Evolutionary conservation across 1,284 basidiomycete species (phyloP).

Genomic region (Hortiboletus rubellus): DNA sequence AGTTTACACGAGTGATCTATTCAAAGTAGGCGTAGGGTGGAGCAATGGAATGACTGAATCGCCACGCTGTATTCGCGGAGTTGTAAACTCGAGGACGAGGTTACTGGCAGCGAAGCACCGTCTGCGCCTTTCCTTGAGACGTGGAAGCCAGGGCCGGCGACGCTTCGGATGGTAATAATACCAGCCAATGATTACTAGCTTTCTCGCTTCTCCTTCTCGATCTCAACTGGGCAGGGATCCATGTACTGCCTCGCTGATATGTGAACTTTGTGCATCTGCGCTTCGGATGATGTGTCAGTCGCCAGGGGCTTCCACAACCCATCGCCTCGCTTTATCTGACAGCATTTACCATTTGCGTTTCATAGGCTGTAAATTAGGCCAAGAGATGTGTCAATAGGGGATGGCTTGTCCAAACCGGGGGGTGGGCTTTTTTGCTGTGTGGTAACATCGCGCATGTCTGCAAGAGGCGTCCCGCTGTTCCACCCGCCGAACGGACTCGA

Average conservation of each 20-base stretch:
- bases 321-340: constrained; percentile 26
- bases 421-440: constrained; percentile 25
- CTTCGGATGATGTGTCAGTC: constrained; percentile 22
- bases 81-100: constrained; percentile 20
- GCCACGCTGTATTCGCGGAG: constrained; percentile 36
- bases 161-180: constrained; percentile 29
- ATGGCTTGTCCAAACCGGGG: constrained; percentile 33
- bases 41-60: background rate
- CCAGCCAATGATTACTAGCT: constrained; percentile 20
- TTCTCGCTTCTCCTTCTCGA: constrained; percentile 15
- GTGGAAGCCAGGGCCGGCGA: constrained; percentile 10
- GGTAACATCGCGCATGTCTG: constrained; percentile 23
- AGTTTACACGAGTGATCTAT: background rate
- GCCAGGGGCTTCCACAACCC: constrained; percentile 21
- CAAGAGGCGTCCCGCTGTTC: constrained; percentile 22
- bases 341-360: constrained; percentile 29
- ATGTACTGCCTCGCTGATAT: constrained; percentile 32
- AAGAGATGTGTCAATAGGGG: constrained; percentile 30
- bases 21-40: constrained; percentile 7
- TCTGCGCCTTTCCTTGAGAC: background rate
- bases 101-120: background rate
- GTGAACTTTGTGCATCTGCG: constrained; percentile 23
- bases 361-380: constrained; percentile 35
- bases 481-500: constrained; percentile 15
- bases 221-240: constrained; percentile 19